Conservation (phyloP, 2,329 filamentous ascomycete genomes). For the Epichloe festucae region DNA sequence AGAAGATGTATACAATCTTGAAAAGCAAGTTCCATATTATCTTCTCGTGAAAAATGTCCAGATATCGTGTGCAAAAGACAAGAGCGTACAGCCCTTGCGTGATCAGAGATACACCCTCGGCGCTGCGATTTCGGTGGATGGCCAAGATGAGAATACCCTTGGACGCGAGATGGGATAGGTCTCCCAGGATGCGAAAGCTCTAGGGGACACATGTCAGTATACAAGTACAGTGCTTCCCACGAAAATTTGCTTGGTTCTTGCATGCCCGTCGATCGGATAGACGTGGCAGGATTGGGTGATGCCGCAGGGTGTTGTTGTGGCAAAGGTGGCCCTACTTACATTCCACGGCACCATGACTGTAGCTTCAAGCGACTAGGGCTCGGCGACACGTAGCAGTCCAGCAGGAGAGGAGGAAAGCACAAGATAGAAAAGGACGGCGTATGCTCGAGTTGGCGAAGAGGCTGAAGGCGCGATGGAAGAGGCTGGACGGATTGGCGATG, state of each 20-base stretch:
- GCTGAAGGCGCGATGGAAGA: neutral
- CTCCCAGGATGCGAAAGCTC: slow-evolving; percentile 66
- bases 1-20: slow-evolving; percentile 79
- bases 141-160: slow-evolving; percentile 86
- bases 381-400: neutral
- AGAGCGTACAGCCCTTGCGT: slow-evolving; percentile 77
- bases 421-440: neutral
- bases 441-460: neutral
- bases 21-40: slow-evolving; percentile 62
- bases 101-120: slow-evolving; percentile 85
- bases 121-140: slow-evolving; percentile 77
- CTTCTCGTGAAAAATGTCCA: slow-evolving; percentile 57
- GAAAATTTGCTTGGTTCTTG: neutral
- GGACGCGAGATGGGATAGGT: slow-evolving; percentile 71
- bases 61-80: slow-evolving; percentile 79
- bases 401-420: neutral
- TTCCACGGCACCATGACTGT: slow-evolving; percentile 28
- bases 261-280: neutral
- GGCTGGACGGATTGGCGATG: neutral
- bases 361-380: slow-evolving; percentile 7
- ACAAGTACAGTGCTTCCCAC: neutral
- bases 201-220: slow-evolving; percentile 14
- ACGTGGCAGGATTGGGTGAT: neutral
- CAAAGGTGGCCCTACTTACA: slow-evolving; percentile 14
- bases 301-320: neutral